Evolutionary conservation across 169 alveolate species (phyloP).

Genomic region (Plasmodium ovale): DNA sequence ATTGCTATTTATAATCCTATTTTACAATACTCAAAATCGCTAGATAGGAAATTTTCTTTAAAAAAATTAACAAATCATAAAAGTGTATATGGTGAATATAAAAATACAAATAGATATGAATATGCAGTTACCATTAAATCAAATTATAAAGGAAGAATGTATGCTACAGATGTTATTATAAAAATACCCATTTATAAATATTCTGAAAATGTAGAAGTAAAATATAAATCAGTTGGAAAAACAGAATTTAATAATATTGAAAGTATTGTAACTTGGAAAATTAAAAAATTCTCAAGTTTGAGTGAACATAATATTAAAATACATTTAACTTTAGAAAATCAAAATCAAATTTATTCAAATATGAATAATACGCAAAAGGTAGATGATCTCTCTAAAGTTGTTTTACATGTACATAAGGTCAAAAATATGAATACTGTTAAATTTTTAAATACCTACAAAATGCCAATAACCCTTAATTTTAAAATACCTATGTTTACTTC

Average conservation of each 20-base stretch:
- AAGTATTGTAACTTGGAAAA: slow-evolving; percentile 57
- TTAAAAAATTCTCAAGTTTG: slow-evolving; percentile 36
- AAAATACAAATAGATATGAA: slow-evolving; percentile 62
- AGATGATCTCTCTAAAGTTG: slow-evolving; percentile 46
- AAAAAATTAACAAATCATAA: slow-evolving; percentile 28
- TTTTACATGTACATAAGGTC: slow-evolving; percentile 53
- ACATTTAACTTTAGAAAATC: slow-evolving; percentile 67
- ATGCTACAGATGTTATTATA: slow-evolving; percentile 53
- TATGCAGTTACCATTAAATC: slow-evolving; percentile 61
- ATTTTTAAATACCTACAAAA: slow-evolving; percentile 59
- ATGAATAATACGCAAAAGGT: slow-evolving; percentile 70
- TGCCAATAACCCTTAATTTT: slow-evolving; percentile 80
- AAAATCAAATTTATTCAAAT: slow-evolving; percentile 63
- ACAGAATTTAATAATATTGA: slow-evolving; percentile 64
- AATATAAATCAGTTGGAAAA: slow-evolving; percentile 55
- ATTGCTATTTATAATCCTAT: slow-evolving; percentile 63
- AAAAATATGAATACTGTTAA: slow-evolving; percentile 68
- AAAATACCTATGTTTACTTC: slow-evolving; percentile 82
- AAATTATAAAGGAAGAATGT: slow-evolving; percentile 35
- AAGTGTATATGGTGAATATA: slow-evolving; percentile 39
- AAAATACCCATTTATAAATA: slow-evolving; percentile 63
- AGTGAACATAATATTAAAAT: slow-evolving; percentile 57
- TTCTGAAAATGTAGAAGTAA: slow-evolving; percentile 59
- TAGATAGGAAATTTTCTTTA: slow-evolving; percentile 41
- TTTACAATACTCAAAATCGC: slow-evolving; percentile 30